These are phyloP conservation scores for Closterium sp. DNA, from an alignment of 139 green algal genomes.

Conservation along the genomic window DNA sequence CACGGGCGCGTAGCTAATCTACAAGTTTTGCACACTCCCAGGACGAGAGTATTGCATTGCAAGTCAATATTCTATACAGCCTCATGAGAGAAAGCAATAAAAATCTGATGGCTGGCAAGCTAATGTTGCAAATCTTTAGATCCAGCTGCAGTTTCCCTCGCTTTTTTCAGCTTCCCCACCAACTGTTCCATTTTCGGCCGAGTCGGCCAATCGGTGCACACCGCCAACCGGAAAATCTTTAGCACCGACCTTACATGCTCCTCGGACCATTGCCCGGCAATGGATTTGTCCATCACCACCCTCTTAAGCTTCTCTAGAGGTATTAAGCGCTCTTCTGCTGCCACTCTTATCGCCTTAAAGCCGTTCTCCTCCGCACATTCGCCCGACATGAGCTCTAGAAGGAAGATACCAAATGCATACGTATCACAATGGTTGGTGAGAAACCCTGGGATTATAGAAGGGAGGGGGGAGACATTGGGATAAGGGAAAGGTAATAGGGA, in stretches of 20 bases:
- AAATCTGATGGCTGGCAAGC: too few species aligned
- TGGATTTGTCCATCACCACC: background rate
- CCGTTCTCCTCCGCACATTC: background rate
- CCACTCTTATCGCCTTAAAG: background rate
- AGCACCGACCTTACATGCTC: background rate
- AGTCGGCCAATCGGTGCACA: background rate
- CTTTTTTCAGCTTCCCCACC: background rate
- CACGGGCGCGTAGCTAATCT: too few species aligned
- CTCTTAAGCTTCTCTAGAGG: background rate
- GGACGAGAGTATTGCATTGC: too few species aligned
- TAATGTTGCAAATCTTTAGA: too few species aligned
- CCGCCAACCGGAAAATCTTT: background rate
- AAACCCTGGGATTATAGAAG: background rate
- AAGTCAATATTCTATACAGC: too few species aligned
- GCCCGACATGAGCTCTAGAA: background rate
- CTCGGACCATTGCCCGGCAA: background rate
- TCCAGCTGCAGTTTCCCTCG: background rate
- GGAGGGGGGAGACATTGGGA: too few species aligned
- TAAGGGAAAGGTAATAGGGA: too few species aligned
- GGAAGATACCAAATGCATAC: background rate
- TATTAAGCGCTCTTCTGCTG: background rate
- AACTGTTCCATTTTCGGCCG: background rate
- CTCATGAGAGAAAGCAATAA: too few species aligned
- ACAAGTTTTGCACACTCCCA: too few species aligned
- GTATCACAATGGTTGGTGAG: background rate